Percentiles rank a stretch among this genome's conserved stretches.
phyloP scores from a whole-genome alignment of 2,329 filamentous ascomycete species.

The Stemphylium vesicarium region DNA sequence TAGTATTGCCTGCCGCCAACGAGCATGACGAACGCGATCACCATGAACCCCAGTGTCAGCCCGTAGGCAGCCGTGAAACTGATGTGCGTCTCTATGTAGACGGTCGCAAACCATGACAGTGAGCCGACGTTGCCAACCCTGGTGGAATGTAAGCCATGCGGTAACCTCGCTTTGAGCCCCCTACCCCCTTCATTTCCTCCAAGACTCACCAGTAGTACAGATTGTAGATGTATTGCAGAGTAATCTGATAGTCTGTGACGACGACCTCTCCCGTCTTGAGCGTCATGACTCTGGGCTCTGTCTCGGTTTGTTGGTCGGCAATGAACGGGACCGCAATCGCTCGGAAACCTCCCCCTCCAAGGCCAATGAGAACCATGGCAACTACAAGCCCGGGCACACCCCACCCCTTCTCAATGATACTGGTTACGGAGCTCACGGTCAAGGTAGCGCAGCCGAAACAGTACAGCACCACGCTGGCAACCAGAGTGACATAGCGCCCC shows the following conservation, averaged over 20 bases:
- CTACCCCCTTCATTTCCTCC: not conserved
- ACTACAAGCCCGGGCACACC: conserved; percentile 28
- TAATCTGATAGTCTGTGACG: conserved; percentile 29
- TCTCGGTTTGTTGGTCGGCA: not conserved
- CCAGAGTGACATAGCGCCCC: conserved; percentile 42
- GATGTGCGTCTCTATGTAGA: conserved; percentile 69
- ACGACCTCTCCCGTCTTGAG: conserved; percentile 29
- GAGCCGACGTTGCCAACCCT: conserved; percentile 69
- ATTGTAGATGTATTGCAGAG: conserved; percentile 42
- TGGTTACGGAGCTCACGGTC: not conserved
- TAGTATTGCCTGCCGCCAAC: conserved; percentile 38
- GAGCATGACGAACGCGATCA: conserved; percentile 63
- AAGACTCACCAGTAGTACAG: conserved; percentile 39
- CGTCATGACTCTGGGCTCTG: conserved; percentile 18
- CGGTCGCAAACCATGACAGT: conserved; percentile 66
- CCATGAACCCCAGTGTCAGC: conserved; percentile 67
- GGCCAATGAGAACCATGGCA: conserved; percentile 41
- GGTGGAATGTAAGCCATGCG: not conserved
- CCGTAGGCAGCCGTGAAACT: conserved; percentile 73
- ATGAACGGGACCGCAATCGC: conserved; percentile 38
- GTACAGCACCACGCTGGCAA: conserved; percentile 25
- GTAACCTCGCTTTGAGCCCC: not conserved
- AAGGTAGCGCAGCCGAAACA: not conserved
- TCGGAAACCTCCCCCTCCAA: conserved; percentile 41
- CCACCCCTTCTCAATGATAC: not conserved